Evolutionary conservation across 2,329 filamentous ascomycete species (phyloP), one percentile per base, ranked within the genome.

Genomic region (Pseudocercospora musae): DNA sequence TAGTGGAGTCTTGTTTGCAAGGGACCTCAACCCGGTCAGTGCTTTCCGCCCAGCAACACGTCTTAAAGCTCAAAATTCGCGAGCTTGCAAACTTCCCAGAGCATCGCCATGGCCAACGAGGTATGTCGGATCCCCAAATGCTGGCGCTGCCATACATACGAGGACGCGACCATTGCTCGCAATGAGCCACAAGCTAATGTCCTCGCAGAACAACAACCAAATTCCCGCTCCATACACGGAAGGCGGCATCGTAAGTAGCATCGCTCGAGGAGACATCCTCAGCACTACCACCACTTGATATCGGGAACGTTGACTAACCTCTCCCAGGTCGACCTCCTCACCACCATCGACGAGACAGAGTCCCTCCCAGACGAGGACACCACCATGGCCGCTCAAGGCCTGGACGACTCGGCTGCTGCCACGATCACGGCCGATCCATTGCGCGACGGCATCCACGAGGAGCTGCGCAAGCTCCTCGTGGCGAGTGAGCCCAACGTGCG

Each of bases 391-490:
- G 27, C 46, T 27, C 27, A 33, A 13, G 52, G 21, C 52, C 27
- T 10, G 7, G 21, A 20, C 27, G 13, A 29, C 50, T 18, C 25
- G 5, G 50, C 50, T 13, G 50, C 25, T 15, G 27, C 25, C 50
- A 3, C 13, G 1, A 9, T 42, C 54, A 18, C 15, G 9, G 18
- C 15, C 54, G 54, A 40, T 31, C 21, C 40, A 18, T 42, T 46
- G 10, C 23, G 33, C n/a, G 42, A 46, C 37, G 37, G 42, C 2
- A 21, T 57, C 13, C 21, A n/a, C 1, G 55, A 27, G 18, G 55
- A 57, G 55, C 13, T 57, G 37, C 55, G 40, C 4, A 46, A 21
- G 37, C 55, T 57, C 13, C 55, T 57, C n/a, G 40, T 31, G 25
- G 55, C 27, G 27, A 23, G 37, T n/a, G 27, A 27, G 37, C 21